Evolutionary conservation across 2,329 filamentous ascomycete species (phyloP).

Genomic region (Ophiostoma pallidulum): DNA sequence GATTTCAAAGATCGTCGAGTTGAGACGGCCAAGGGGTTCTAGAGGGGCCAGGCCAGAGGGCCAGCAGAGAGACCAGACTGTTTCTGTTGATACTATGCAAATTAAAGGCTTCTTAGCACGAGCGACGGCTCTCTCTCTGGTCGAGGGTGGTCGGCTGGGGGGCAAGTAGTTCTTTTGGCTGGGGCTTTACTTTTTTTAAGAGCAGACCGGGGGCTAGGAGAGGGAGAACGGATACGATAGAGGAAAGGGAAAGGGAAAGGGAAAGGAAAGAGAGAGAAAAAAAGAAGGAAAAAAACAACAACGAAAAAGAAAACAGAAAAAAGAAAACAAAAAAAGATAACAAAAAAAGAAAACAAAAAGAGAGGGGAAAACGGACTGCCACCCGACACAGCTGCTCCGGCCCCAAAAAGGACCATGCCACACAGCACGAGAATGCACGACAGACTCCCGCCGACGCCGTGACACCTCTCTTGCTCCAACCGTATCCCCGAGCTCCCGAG

Average conservation of each 20-base stretch:
- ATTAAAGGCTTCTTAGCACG: no score
- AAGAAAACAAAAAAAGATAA: neutral
- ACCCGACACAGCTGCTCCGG: no score
- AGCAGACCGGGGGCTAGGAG: neutral
- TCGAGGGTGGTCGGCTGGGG: no score
- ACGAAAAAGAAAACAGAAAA: neutral
- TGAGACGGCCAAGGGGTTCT: constrained; percentile 1
- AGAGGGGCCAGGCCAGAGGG: neutral
- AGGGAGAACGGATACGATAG: neutral
- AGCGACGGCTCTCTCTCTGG: no score
- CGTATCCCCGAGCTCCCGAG: no score
- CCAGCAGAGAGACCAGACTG: neutral
- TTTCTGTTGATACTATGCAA: no score
- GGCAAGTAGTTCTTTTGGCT: neutral
- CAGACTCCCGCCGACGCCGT: no score
- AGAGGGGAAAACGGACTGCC: no score
- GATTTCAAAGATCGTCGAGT: constrained; percentile 5
- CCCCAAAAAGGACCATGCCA: no score
- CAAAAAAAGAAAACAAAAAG: neutral
- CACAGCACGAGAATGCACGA: no score
- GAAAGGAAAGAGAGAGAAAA: neutral
- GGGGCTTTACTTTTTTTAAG: no score
- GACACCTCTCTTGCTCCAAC: no score
- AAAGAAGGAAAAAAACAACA: neutral
- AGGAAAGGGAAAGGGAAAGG: neutral